phyloP scores from a whole-genome alignment of 1,139 yeast genomes.

The Kodamaea suecica region DNA sequence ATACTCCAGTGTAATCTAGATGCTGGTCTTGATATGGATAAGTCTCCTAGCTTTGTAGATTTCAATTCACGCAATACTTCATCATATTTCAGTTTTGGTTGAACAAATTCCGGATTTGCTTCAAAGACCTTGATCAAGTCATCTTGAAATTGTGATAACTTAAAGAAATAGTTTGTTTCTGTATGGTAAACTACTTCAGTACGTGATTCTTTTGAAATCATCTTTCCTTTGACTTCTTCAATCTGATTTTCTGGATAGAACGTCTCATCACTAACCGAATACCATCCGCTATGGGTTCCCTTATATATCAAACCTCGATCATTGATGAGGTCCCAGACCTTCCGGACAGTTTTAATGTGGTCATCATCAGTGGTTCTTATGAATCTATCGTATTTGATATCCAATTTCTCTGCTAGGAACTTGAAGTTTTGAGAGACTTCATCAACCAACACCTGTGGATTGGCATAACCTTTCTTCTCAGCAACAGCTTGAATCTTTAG shows the following conservation, averaged over 20 bases:
- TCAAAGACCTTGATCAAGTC: conserved; percentile 49
- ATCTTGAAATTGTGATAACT: conserved; percentile 57
- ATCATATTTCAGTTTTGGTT: conserved; percentile 57
- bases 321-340: conserved; percentile 64
- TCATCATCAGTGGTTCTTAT: conserved; percentile 88
- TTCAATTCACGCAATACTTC: conserved; percentile 60
- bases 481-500: conserved; percentile 80
- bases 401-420: conserved; percentile 52
- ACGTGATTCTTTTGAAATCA: conserved; percentile 70
- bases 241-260: conserved; percentile 85
- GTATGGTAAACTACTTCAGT: conserved; percentile 71
- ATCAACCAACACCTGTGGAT: conserved; percentile 73
- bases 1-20: conserved; percentile 86
- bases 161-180: conserved; percentile 87
- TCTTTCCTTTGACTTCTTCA: conserved; percentile 41
- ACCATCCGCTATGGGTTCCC: conserved; percentile 92
- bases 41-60: conserved; percentile 50
- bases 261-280: conserved; percentile 90
- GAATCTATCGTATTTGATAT: conserved; percentile 68
- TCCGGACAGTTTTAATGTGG: conserved; percentile 61
- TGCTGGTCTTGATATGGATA: conserved; percentile 82
- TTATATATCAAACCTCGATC: conserved; percentile 69
- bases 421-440: conserved; percentile 62
- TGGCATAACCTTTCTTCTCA: conserved; percentile 38
- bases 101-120: conserved; percentile 53